Evolutionary conservation across 2,329 filamentous ascomycete species (phyloP).

Genomic region (Tolypocladium tropicale): DNA sequence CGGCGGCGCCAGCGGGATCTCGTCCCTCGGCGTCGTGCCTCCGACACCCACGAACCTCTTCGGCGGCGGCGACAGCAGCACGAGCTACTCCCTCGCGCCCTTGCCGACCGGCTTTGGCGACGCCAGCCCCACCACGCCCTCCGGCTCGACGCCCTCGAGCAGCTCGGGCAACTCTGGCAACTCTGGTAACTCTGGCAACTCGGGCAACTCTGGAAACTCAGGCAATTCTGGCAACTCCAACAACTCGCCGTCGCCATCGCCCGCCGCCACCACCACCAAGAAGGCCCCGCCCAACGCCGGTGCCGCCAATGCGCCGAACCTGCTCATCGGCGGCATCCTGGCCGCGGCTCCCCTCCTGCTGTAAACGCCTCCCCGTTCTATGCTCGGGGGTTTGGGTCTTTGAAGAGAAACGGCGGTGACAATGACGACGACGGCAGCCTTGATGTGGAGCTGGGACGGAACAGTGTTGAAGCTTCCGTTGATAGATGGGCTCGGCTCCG

Average conservation of each 20-base stretch:
- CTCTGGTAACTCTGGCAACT: neutral
- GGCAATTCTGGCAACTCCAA: neutral
- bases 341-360: conserved; percentile 15
- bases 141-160: neutral
- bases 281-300: conserved; percentile 7
- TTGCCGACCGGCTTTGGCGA: neutral
- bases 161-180: neutral
- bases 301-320: conserved; percentile 8
- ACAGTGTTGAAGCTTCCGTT: neutral
- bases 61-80: neutral
- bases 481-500: too few relatives aligned
- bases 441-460: neutral
- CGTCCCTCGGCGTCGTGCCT: neutral
- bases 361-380: conserved; percentile 2
- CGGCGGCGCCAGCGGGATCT: conserved; percentile 4
- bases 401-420: neutral
- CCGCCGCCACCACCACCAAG: neutral
- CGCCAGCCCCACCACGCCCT: neutral
- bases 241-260: neutral
- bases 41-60: neutral
- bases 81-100: neutral
- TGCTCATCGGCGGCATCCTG: conserved; percentile 11
- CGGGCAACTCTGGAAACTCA: neutral
- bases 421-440: neutral
- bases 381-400: neutral